Percentiles rank a stretch among this genome's conserved stretches.
These are phyloP conservation scores for Plasmodium chabaudi DNA, from an alignment of 169 alveolate species.

Conservation along the genomic window DNA sequence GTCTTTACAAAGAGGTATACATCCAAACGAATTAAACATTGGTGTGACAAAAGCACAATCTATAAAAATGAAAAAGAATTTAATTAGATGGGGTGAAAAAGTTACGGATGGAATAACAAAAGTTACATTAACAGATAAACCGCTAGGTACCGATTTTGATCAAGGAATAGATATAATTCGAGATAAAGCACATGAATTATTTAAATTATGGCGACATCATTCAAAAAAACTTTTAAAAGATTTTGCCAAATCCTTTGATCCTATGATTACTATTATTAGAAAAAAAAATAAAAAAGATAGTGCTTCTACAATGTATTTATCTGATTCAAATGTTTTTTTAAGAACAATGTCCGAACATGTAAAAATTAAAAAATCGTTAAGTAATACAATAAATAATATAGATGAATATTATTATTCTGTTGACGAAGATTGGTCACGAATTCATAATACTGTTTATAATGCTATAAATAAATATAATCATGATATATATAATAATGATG, in stretches of 20 bases:
- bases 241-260: conserved; percentile 77
- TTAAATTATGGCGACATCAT: conserved; percentile 79
- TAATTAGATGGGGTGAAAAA: conserved; percentile 90
- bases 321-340: conserved; percentile 40
- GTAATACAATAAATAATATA: conserved; percentile 43
- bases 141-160: conserved; percentile 83
- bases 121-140: conserved; percentile 90
- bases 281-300: conserved; percentile 48
- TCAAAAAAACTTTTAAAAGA: conserved; percentile 75
- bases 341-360: conserved; percentile 28
- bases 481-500: conserved; percentile 16
- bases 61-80: conserved; percentile 90
- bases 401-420: conserved; percentile 75
- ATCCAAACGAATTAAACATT: conserved; percentile 94
- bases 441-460: conserved; percentile 2
- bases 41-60: conserved; percentile 92
- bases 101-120: conserved; percentile 89
- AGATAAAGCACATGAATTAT: conserved; percentile 73
- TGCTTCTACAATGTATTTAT: conserved; percentile 33
- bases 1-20: conserved; percentile 94
- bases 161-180: conserved; percentile 81
- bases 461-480: conserved; percentile 28
- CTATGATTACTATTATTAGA: conserved; percentile 60
- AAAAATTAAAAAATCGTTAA: conserved; percentile 34
- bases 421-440: conserved; percentile 49